Conservation (phyloP, 495 filamentous ascomycete species). For the Xylaria nigripes region DNA sequence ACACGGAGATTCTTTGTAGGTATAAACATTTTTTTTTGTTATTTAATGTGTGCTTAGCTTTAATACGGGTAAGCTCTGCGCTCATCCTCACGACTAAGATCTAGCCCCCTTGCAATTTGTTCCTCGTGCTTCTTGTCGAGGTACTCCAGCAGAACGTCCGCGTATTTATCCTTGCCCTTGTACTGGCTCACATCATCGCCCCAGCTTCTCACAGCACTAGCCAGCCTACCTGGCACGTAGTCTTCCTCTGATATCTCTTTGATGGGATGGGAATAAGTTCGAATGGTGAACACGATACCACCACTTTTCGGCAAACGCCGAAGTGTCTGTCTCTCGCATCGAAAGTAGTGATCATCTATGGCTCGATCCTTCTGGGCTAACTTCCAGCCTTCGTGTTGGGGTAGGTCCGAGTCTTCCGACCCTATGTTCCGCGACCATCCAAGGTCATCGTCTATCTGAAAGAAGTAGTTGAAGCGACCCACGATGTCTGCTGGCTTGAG, state of each 20-base stretch:
- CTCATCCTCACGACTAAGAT: constrained; percentile 53
- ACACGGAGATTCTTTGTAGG: too few species aligned
- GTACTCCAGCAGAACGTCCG: constrained; percentile 73
- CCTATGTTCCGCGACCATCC: constrained; percentile 72
- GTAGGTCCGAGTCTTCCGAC: constrained; percentile 56
- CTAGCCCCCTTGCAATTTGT: constrained; percentile 60
- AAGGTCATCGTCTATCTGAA: constrained; percentile 67
- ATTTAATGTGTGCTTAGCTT: background rate
- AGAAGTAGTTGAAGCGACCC: constrained; percentile 59
- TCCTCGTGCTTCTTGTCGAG: constrained; percentile 71
- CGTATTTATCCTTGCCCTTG: constrained; percentile 75
- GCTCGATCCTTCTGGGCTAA: constrained; percentile 70
- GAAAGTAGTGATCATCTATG: constrained; percentile 68
- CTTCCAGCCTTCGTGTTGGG: constrained; percentile 46
- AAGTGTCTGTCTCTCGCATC: constrained; percentile 72
- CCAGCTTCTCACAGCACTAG: constrained; percentile 74
- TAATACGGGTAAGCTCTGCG: constrained; percentile 31
- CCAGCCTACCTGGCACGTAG: constrained; percentile 63
- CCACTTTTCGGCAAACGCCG: constrained; percentile 64
- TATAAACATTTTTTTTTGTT: background rate
- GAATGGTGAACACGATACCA: constrained; percentile 71
- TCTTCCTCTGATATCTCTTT: constrained; percentile 57
- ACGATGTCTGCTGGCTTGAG: constrained; percentile 58
- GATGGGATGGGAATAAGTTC: constrained; percentile 70
- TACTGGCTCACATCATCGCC: constrained; percentile 75